These are phyloP conservation scores for Cinnamomum micranthum DNA, from an alignment of 164 flowering plant genomes.

Conservation along the genomic window DNA sequence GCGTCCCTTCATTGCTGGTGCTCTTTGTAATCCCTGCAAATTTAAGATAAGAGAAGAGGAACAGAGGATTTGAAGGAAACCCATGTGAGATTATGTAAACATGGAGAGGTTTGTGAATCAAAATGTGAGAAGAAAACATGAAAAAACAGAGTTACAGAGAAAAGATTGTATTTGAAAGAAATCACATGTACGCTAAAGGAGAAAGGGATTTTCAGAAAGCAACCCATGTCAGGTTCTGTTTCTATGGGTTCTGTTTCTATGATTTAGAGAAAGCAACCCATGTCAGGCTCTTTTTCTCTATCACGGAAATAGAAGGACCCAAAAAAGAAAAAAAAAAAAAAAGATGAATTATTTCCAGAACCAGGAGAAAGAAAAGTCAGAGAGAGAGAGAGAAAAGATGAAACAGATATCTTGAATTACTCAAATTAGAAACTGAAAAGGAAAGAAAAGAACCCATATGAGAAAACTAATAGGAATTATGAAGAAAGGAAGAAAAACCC, in stretches of 20 bases:
- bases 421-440: too few species aligned
- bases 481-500: neutral
- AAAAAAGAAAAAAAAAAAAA: neutral
- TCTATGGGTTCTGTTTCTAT: neutral
- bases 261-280: neutral
- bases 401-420: neutral
- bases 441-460: neutral
- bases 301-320: neutral
- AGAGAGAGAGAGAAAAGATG: neutral
- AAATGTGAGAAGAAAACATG: neutral
- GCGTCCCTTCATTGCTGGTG: neutral
- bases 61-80: neutral
- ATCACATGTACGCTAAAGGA: neutral
- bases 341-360: neutral
- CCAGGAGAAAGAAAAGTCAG: neutral
- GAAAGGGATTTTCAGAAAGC: neutral
- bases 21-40: neutral
- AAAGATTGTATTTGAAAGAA: neutral
- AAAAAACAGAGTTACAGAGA: neutral
- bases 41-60: neutral
- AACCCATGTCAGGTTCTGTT: neutral
- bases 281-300: neutral
- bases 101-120: neutral
- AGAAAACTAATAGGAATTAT: neutral
- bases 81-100: neutral